These are phyloP conservation scores for Kodamaea fungicola DNA, from an alignment of 1,139 yeast genomes.

Conservation along the genomic window DNA sequence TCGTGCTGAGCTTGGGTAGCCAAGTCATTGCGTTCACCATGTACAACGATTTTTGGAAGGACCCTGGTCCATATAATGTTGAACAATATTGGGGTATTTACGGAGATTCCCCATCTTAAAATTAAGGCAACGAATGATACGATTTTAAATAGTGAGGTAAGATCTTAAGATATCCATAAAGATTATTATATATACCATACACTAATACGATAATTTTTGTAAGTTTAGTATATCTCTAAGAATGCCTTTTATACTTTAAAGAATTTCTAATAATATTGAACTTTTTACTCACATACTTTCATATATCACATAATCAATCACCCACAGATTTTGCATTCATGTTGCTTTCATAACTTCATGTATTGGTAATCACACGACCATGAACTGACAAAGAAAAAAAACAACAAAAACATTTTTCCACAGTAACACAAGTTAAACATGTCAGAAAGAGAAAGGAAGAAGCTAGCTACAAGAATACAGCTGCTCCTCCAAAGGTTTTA, in stretches of 20 bases:
- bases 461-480: constrained; percentile 38
- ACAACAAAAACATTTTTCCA: constrained; percentile 5
- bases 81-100: constrained; percentile 70
- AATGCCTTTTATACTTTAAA: no score
- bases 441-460: constrained; percentile 40
- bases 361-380: background rate
- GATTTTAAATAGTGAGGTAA: no score
- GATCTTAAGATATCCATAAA: no score
- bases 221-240: no score
- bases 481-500: constrained; percentile 42
- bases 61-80: constrained; percentile 60
- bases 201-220: no score
- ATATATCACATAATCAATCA: no score
- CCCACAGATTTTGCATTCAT: no score
- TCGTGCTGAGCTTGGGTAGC: constrained; percentile 51
- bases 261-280: no score
- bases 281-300: no score
- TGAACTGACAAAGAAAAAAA: constrained; percentile 3
- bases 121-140: background rate
- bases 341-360: no score
- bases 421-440: constrained; percentile 9
- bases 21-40: constrained; percentile 65
- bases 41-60: constrained; percentile 76
- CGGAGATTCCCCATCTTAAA: constrained; percentile 13
- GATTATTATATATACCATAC: no score